Evolutionary conservation across 345 rosid genomes (phyloP).

Genomic region (Populus pruinosa): DNA sequence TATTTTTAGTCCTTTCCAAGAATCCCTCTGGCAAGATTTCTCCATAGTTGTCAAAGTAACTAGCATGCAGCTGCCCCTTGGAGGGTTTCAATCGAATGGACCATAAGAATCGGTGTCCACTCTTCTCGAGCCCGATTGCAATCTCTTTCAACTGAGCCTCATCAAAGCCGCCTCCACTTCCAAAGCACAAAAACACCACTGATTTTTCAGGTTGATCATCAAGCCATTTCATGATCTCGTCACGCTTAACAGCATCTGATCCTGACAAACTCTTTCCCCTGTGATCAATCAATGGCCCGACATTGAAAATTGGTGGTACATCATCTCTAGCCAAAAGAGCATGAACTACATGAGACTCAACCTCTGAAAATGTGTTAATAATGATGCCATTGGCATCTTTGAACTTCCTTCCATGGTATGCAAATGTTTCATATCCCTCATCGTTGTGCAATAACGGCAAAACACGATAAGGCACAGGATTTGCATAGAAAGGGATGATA

Average conservation of each 20-base stretch:
- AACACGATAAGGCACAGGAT: slow-evolving; percentile 36
- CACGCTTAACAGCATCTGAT: background rate
- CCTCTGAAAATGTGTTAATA: slow-evolving; percentile 44
- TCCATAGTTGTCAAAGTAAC: slow-evolving; percentile 13
- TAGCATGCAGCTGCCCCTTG: slow-evolving; percentile 13
- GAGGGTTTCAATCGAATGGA: slow-evolving; percentile 34
- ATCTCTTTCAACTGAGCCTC: slow-evolving; percentile 42
- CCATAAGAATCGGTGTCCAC: slow-evolving; percentile 49
- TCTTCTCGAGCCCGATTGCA: slow-evolving; percentile 43
- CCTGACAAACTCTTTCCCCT: background rate
- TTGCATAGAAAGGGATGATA: slow-evolving; percentile 28
- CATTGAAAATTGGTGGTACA: slow-evolving; percentile 33
- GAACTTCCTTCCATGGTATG: slow-evolving; percentile 10
- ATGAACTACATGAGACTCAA: slow-evolving; percentile 38
- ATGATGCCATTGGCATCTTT: slow-evolving; percentile 38
- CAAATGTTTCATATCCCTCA: background rate
- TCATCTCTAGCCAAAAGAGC: slow-evolving; percentile 11
- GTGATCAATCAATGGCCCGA: slow-evolving; percentile 44
- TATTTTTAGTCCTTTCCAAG: slow-evolving; percentile 29
- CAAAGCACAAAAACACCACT: slow-evolving; percentile 64
- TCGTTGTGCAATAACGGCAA: slow-evolving; percentile 22
- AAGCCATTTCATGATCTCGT: slow-evolving; percentile 48
- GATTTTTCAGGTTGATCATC: slow-evolving; percentile 44
- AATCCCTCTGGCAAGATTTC: slow-evolving; percentile 45
- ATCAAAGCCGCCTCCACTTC: slow-evolving; percentile 55